Percentiles rank a stretch among this genome's conserved stretches.
Conservation (phyloP, 176 grass and related monocot species). For the Musa itinerans region DNA sequence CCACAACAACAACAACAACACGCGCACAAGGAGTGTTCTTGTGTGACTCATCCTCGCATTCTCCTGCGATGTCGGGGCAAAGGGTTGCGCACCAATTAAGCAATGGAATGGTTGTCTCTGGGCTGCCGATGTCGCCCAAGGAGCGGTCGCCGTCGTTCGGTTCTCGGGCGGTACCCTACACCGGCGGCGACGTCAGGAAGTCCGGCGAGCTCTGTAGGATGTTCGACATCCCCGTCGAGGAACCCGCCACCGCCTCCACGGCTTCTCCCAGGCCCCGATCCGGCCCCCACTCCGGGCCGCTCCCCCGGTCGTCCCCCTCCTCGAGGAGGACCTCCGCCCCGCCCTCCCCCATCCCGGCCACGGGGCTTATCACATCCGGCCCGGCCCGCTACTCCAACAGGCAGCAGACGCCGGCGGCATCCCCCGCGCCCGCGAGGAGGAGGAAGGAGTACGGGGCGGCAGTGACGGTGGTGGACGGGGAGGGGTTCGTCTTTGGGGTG, state of each 20-base stretch:
- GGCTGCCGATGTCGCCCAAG: conserved; percentile 51
- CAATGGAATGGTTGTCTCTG: conserved; percentile 81
- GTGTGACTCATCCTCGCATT: no score
- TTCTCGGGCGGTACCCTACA: conserved; percentile 58
- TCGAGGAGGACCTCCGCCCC: conserved; percentile 36
- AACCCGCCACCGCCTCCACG: not conserved
- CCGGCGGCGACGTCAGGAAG: conserved; percentile 56
- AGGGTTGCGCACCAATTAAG: conserved; percentile 50
- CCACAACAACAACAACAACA: no score
- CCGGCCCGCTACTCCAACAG: conserved; percentile 29
- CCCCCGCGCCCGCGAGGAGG: not conserved
- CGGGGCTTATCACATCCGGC: conserved; percentile 55
- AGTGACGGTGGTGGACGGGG: conserved; percentile 9
- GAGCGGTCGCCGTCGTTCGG: conserved; percentile 41
- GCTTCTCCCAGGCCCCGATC: conserved; percentile 5
- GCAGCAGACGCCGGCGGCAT: conserved; percentile 3
- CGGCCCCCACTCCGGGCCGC: conserved; percentile 31
- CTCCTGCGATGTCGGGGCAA: conserved; percentile 4
- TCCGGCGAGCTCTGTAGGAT: conserved; percentile 80
- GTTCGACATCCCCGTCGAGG: conserved; percentile 51
- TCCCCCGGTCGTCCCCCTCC: conserved; percentile 33
- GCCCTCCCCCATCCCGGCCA: conserved; percentile 48
- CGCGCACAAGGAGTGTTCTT: no score
- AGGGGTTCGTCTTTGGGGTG: conserved; percentile 29
- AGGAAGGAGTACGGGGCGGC: conserved; percentile 16